Evolutionary conservation across 805 yeast species (phyloP), one percentile per base, ranked within the genome.

Genomic region (Kuraishia capsulata): DNA sequence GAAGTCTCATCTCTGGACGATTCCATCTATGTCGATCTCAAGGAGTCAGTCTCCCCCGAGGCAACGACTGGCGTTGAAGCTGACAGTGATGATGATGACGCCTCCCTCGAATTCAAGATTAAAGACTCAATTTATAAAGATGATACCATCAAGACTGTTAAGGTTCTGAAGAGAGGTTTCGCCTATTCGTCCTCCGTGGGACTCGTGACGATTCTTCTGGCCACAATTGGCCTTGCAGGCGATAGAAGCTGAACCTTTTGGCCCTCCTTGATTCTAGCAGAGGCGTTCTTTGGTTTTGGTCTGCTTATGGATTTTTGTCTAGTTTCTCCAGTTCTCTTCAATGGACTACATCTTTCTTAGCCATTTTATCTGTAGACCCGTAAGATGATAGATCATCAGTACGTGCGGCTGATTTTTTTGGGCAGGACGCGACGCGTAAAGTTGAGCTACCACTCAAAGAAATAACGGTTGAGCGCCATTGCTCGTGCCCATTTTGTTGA

Each of bases 211-310:
- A 69, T 76, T 38, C 51, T 67, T 4, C 53, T 78, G 37, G 66
- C 79, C 18, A 49, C 66, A 9, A 52, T 78, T 44, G 86, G 86
- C 11, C 64, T 74, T 39, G 50, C 72, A 40, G 86, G 86, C 10
- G 86, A 78, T 50, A 44, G 44, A 31, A 39, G 45, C 29, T 52
- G 45, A 46, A 29, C 10, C 6, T n/a, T 19, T 30, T 4, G 25
- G 17, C n/a, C 20, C 30, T 20, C 30, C 20, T 4, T 14, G 8
- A 17, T 4, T 10, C n/a, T 23, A 14, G 33, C 16, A 19, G n/a
- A 24, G 19, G 20, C 18, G 18, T 18, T 31, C 14, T 31, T 21
- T 24, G 20, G 19, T 14, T 36, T 17, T 21, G 14, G n/a, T 20
- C 28, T 29, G 13, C 20, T 23, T 20, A 31, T 19, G 14, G 33